Evolutionary conservation across 2,329 filamentous ascomycete genomes (phyloP), one percentile per base, ranked within the genome.

Genomic region (Paraconiothyrium brasiliense): DNA sequence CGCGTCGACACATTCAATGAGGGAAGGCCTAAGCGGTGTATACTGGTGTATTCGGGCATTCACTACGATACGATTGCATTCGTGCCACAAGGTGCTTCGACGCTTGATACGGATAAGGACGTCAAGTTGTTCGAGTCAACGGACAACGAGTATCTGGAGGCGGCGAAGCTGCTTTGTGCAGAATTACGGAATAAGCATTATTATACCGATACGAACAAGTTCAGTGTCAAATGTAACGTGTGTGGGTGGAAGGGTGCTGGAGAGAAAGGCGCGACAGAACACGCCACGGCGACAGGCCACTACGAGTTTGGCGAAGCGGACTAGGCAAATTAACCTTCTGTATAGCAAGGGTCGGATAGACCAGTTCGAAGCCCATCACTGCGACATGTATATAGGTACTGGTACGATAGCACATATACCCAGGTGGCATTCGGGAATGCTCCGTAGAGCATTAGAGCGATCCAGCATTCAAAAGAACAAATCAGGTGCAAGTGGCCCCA

Each of bases 1-100:
- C 81, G 88, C 13, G 83, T 92, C 6, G 90, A 93, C 71, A 86
- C 86, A 5, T 96, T 94, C 79, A 96, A 96, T 67, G 92, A 95
- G 73, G 88, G 88, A 0, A 58, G 62, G 57, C 77, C 82, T 37
- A 86, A 85, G 44, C 85, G 92, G 7, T 94, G 92, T 72, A 88
- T 97, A 30, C 82, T 97, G 27, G 89, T 97, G 0, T 97, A 97
- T 79, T 94, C 91, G 0, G 93, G 93, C 2, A 95, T 97, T 54
- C 94, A 97, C 77, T 97, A 97, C 79, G 94, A 97, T 78, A 90
- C 92, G 7, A 90, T 97, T 62, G 93, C 92, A 0, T 87, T 97
- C 67, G 89, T 88, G 5, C 76, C 77, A 0, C 20, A 87, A 86
- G 43, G 88, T 84, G 24, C 85, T 84, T 65, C 84, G 79, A 67